Base-by-base conservation (phyloP, 108 stramenopile genomes). In the Skeletonema grethae region DNA sequence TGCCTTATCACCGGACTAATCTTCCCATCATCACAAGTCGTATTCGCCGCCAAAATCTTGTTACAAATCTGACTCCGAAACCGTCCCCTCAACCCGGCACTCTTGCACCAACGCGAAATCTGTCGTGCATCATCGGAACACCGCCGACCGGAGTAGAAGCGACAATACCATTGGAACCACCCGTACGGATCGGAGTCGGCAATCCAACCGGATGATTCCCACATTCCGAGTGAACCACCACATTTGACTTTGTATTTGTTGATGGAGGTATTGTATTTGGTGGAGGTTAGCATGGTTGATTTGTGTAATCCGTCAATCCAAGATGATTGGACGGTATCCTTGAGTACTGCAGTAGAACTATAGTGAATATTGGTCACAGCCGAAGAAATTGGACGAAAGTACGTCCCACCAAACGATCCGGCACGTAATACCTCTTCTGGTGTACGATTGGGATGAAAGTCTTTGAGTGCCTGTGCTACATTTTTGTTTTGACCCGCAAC, bases 151-250 rank as follows among this genome's bases (percentile, higher is more conserved):
- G 86, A 84, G 59, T 95, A 97, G 29, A 98, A 99, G 18, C 97
- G 91, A 82, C 97, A 98, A 73, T 99, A 99, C 98, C 98, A 99
- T 71, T 97, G 93, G 75, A 99, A 99, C 97, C 97, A 98, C 29
- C 98, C 98, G 79, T 97, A 99, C 2, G 98, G 98, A 80, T 98
- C 97, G 5, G 43, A 45, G 28, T 87, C 84, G n/a, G 73, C 60
- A 57, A 96, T 97, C 96, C 96, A 98, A 16, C 97, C 96, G 25
- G 72, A 79, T 10, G 61, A 60, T 69, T 97, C 97, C 97, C 97
- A 97, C 95, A 95, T 97, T 16, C 94, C 91, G 34, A 98, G 69
- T 31, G 84, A 86, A 20, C 96, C 97, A 28, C 98, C 98, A 76
- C 97, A 99, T 65, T 94, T 90, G 1, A 96, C 96, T 8, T 86